Percentiles rank a stretch among this genome's conserved stretches.
phyloP scores from a whole-genome alignment of 1,284 basidiomycete species.

The Exobasidium cylindrosporum region DNA sequence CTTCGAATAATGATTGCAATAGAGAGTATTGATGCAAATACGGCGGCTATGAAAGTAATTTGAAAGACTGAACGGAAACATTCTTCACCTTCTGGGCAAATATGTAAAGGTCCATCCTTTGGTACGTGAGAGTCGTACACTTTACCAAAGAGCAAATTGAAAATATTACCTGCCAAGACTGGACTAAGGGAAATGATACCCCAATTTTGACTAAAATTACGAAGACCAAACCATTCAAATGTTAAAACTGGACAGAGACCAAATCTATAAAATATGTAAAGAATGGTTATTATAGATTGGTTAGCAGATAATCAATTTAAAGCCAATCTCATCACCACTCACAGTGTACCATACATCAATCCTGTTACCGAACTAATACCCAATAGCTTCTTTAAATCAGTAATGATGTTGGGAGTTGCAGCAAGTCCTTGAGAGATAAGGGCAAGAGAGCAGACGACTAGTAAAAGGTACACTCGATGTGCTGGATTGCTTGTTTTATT shows the following conservation, averaged over 20 bases:
- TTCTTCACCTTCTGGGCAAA: conserved; percentile 47
- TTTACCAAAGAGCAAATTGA: conserved; percentile 76
- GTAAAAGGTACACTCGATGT: conserved; percentile 40
- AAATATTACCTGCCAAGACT: conserved; percentile 75
- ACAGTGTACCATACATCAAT: conserved; percentile 70
- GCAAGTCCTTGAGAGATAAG: conserved; percentile 44
- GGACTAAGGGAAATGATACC: conserved; percentile 75
- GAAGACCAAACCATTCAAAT: conserved; percentile 82
- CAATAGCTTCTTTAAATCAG: conserved; percentile 68
- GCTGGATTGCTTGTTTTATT: conserved; percentile 22
- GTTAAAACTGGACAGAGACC: conserved; percentile 72
- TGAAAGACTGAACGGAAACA: conserved; percentile 50
- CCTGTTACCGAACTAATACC: conserved; percentile 71
- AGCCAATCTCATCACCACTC: not conserved
- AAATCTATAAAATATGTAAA: conserved; percentile 59
- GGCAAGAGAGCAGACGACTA: conserved; percentile 44
- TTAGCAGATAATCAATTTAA: not conserved
- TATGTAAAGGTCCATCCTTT: conserved; percentile 23
- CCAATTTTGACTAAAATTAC: conserved; percentile 82
- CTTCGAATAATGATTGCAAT: conserved; percentile 30
- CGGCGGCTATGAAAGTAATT: conserved; percentile 36
- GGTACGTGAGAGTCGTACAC: conserved; percentile 38
- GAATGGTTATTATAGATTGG: conserved; percentile 1
- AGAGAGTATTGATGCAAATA: conserved; percentile 30
- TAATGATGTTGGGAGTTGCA: conserved; percentile 57